Evolutionary conservation across 768 basidiomycete species (phyloP), one percentile per base, ranked within the genome.

Genomic region (Lenzites betulinus): DNA sequence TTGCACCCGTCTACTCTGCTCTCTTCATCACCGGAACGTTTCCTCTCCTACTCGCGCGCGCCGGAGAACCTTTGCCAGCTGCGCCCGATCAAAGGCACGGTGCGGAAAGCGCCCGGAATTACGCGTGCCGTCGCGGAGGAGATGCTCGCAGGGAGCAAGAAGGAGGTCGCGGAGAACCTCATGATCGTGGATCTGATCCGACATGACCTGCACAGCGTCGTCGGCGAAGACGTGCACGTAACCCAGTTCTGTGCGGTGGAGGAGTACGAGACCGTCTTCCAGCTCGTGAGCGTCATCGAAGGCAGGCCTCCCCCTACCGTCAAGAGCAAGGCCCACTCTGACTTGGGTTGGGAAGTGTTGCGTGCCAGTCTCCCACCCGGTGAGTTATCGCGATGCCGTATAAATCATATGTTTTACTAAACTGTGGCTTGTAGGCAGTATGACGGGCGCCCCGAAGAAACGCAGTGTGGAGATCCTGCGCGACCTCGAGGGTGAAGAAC

Each of bases 101-200:
- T 93, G 25, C 84, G 86, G 44, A 92, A 91, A 72, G 83, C 77
- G 3, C 84, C 87, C 7, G 78, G 78, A 8, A 79, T 88, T 58
- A 87, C 82, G 18, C 84, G 84, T 26, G 83, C 80, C 55, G 81
- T 84, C 49, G 88, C 88, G n/a, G 86, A 89, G 66, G 66, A 86
- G 73, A 72, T 81, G 15, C 74, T 90, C 58, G 78, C 77, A 15
- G 87, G 88, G 6, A 89, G 83, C 71, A 78, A 76, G 43, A 98
- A 98, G 72, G 95, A 98, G 73, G 86, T 95, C 1, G 95, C 95
- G 0, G 95, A 98, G 77, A 98, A 98, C 71, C 75, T 98, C 58
- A 98, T 98, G 95, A 97, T 98, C 63, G 95, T 97, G 25, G 95
- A 98, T 71, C 84, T 98, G 49, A 96, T 96, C 67, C 85, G 94